Percentiles rank a stretch among this genome's conserved stretches.
Conservation (phyloP, 148 eudicot species). For the Silene uniflora region DNA sequence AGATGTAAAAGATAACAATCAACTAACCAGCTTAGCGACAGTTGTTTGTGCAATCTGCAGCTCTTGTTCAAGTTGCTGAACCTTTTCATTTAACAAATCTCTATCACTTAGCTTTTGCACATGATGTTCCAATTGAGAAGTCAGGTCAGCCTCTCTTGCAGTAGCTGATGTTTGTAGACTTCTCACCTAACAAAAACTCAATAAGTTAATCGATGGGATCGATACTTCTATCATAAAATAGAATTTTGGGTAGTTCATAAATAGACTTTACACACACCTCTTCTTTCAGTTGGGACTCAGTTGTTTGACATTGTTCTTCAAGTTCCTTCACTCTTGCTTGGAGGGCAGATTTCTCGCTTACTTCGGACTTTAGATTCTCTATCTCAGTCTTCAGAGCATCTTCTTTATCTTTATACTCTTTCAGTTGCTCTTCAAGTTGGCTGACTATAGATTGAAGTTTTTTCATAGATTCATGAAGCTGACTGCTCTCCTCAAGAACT, state of each 20-base stretch:
- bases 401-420: constrained; percentile 39
- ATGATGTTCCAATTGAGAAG: constrained; percentile 34
- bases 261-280: constrained; percentile 35
- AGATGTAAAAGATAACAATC: neutral
- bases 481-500: constrained; percentile 48
- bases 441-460: constrained; percentile 42
- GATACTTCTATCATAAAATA: neutral
- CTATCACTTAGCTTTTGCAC: constrained; percentile 32
- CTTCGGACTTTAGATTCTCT: constrained; percentile 41
- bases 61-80: constrained; percentile 39
- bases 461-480: constrained; percentile 45
- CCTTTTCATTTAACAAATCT: constrained; percentile 27
- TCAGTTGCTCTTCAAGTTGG: constrained; percentile 55
- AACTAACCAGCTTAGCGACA: constrained; percentile 37
- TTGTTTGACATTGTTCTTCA: constrained; percentile 43
- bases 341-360: constrained; percentile 40
- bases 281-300: constrained; percentile 47
- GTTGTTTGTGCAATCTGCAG: constrained; percentile 30
- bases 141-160: constrained; percentile 37
- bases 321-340: constrained; percentile 47
- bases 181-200: constrained; percentile 24
- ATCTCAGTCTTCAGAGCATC: constrained; percentile 40
- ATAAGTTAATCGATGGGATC: neutral
- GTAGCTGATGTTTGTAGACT: constrained; percentile 31
- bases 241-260: neutral